A percentile compares a stretch with the other conserved stretches of the same genome.
These are phyloP conservation scores for Salix suchowensis DNA, from an alignment of 345 rosid genomes.

Conservation along the genomic window DNA sequence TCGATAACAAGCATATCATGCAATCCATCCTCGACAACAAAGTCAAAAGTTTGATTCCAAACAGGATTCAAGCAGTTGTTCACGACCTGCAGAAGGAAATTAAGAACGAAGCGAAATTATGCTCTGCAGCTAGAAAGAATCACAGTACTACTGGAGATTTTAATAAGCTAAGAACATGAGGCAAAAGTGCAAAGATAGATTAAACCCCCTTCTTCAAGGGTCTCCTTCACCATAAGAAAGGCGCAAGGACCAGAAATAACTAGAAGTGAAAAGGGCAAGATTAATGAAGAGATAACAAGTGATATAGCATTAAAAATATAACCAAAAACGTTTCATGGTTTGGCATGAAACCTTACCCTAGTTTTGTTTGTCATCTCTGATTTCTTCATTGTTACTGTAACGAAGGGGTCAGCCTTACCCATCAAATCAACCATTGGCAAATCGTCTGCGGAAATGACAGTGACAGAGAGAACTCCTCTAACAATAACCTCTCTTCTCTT, in stretches of 20 bases:
- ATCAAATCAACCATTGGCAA: conserved; percentile 72
- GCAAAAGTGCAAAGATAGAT: not conserved
- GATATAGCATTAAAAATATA: not conserved
- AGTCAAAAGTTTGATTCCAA: conserved; percentile 98
- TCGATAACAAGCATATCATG: conserved; percentile 95
- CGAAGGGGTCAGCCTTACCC: conserved; percentile 97
- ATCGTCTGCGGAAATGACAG: conserved; percentile 91
- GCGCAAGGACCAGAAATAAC: not conserved
- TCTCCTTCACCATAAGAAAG: not conserved
- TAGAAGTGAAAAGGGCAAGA: not conserved
- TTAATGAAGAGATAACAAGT: not conserved
- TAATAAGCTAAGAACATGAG: not conserved
- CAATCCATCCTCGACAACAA: conserved; percentile 93
- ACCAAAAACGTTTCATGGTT: not conserved
- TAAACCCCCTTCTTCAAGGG: not conserved
- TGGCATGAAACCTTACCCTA: conserved; percentile 30
- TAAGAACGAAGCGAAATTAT: conserved; percentile 1
- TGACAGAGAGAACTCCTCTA: conserved; percentile 88
- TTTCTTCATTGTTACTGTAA: conserved; percentile 84
- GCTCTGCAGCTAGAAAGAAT: not conserved
- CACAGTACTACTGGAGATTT: not conserved
- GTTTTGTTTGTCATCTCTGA: conserved; percentile 71
- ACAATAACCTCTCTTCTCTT: conserved; percentile 77
- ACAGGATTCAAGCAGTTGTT: conserved; percentile 86
- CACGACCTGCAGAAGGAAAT: conserved; percentile 56